phyloP scores from a whole-genome alignment of 2,329 filamentous ascomycete genomes.

The Fusarium haematococcum region DNA sequence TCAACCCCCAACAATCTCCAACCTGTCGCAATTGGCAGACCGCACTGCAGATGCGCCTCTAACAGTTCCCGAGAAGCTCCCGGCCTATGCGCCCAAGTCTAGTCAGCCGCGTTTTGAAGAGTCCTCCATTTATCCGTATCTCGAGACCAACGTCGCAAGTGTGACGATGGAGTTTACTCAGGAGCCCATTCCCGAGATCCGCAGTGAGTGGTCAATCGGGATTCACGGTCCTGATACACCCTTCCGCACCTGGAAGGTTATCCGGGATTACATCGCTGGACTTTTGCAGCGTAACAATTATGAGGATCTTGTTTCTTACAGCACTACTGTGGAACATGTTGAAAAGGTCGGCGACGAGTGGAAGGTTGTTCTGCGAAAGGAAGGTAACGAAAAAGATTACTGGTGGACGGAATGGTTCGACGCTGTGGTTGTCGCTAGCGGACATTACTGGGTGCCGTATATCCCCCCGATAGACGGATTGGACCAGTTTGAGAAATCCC shows the following conservation, averaged over 20 bases:
- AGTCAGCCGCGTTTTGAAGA: constrained; percentile 64
- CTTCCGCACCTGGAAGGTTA: constrained; percentile 70
- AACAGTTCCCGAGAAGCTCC: constrained; percentile 59
- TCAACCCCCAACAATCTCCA: constrained; percentile 55
- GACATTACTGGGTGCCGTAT: constrained; percentile 71
- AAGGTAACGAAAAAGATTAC: constrained; percentile 57
- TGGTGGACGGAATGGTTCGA: constrained; percentile 75
- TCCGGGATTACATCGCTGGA: constrained; percentile 65
- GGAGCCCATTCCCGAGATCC: constrained; percentile 61
- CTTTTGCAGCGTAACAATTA: constrained; percentile 66
- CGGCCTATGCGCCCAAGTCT: constrained; percentile 56
- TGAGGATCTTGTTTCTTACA: constrained; percentile 63
- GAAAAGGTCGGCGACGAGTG: constrained; percentile 64
- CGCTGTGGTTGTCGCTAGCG: constrained; percentile 69
- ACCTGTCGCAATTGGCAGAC: constrained; percentile 59
- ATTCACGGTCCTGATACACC: constrained; percentile 68
- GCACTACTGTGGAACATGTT: constrained; percentile 71
- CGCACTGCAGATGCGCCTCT: constrained; percentile 64
- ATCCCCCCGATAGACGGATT: constrained; percentile 63
- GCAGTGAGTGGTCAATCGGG: constrained; percentile 45
- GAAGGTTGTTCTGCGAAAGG: constrained; percentile 61
- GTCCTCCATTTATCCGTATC: constrained; percentile 69
- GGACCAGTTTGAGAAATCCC: constrained; percentile 56
- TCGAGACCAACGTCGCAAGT: constrained; percentile 74
- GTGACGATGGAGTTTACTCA: constrained; percentile 71